Evolutionary conservation across 2,329 filamentous ascomycete species (phyloP).

Genomic region (Epichloe elymi): DNA sequence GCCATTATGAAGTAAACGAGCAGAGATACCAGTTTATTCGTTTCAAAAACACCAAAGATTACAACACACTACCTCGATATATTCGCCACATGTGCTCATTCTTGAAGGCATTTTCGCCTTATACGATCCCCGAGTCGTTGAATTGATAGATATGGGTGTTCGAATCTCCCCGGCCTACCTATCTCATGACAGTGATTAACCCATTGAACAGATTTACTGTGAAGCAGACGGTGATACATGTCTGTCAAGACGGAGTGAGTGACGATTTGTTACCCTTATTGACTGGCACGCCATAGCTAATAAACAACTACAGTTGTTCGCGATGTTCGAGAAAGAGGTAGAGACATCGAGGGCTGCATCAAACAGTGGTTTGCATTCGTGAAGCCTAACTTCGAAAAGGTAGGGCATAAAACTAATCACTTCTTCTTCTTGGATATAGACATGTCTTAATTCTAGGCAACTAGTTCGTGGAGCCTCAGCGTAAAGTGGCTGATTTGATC

Average conservation of each 20-base stretch:
- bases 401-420: constrained; percentile 10
- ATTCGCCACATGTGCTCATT: constrained; percentile 91
- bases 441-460: neutral
- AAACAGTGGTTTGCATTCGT: constrained; percentile 97
- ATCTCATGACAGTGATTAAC: constrained; percentile 1
- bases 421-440: neutral
- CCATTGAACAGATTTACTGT: constrained; percentile 64
- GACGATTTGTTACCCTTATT: constrained; percentile 2
- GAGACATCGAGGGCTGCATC: constrained; percentile 89
- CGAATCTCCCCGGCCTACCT: constrained; percentile 7
- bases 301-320: constrained; percentile 49
- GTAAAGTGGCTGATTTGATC: constrained; percentile 86
- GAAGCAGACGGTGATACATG: constrained; percentile 94
- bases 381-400: constrained; percentile 88
- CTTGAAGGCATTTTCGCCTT: constrained; percentile 93
- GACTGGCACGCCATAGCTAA: constrained; percentile 2
- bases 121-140: constrained; percentile 73
- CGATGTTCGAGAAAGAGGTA: constrained; percentile 77
- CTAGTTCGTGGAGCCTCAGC: constrained; percentile 77
- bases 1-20: constrained; percentile 49
- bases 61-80: constrained; percentile 71
- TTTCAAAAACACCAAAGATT: constrained; percentile 82
- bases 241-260: constrained; percentile 69
- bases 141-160: constrained; percentile 83
- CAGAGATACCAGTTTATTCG: constrained; percentile 89